Evolutionary conservation across 305 asterid genomes (phyloP).

Genomic region (Lippia alba): DNA sequence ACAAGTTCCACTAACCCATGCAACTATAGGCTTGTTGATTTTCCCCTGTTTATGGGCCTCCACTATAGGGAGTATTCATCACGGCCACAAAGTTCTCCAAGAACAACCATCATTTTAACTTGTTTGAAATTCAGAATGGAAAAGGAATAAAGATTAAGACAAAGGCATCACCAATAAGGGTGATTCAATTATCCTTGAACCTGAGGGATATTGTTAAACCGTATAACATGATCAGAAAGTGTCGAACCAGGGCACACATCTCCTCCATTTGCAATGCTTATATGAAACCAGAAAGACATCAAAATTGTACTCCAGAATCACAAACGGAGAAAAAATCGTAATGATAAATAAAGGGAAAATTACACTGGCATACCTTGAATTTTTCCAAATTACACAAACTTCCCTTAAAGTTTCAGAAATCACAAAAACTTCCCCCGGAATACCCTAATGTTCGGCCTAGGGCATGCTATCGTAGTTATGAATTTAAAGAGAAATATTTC

Average conservation of each 20-base stretch:
- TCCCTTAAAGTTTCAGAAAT: no score
- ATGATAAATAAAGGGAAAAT: slow-evolving; percentile 10
- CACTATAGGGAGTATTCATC: slow-evolving; percentile 84
- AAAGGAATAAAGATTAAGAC: slow-evolving; percentile 22
- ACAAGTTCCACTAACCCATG: slow-evolving; percentile 97
- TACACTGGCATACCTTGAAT: neutral
- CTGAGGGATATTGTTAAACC: slow-evolving; percentile 87
- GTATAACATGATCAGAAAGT: slow-evolving; percentile 87
- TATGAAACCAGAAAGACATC: slow-evolving; percentile 19
- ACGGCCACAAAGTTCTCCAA: slow-evolving; percentile 87
- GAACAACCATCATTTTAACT: slow-evolving; percentile 86
- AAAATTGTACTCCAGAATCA: slow-evolving; percentile 11
- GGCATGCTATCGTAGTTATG: neutral
- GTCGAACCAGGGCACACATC: slow-evolving; percentile 93
- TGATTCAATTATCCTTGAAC: slow-evolving; percentile 31
- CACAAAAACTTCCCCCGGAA: no score
- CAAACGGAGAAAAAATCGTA: neutral
- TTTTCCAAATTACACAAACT: no score
- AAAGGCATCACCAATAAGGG: neutral
- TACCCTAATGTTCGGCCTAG: neutral
- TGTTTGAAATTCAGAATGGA: slow-evolving; percentile 33
- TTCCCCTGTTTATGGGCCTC: slow-evolving; percentile 91
- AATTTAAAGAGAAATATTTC: no score
- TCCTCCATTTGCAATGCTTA: slow-evolving; percentile 93
- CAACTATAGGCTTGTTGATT: slow-evolving; percentile 86